Evolutionary conservation across 768 basidiomycete genomes (phyloP), one percentile per base, ranked within the genome.

Genomic region (Lyophyllum atratum): DNA sequence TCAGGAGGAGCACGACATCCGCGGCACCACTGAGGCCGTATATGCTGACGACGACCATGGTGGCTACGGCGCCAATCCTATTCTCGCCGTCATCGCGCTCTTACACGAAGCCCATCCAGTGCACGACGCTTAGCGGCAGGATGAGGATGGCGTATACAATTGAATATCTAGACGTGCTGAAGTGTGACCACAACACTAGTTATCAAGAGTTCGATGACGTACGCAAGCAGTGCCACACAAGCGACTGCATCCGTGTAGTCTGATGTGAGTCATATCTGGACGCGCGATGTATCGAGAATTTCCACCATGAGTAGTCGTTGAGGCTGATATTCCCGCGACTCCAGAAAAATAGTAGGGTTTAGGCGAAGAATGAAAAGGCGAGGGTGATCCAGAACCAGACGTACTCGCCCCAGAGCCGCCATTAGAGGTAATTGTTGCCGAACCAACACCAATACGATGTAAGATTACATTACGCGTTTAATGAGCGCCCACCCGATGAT

Each of bases 391-490:
- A 79, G 39, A 80, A 67, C 80, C 80, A 80, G 17, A 77, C 25
- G 52, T 80, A 80, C 62, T 79, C 78, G 1, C 75, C 77, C 45
- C 57, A 70, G 15, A 79, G 66, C n/a, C 73, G 68, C 56, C 72
- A 68, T 2, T 58, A 57, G 1, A 63, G 25, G 61, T 67, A 74
- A 10, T 64, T 37, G 5, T 65, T 43, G 33, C 71, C 67, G 52
- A 81, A 73, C 78, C 78, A 79, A 59, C 79, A 81, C 78, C 78
- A 78, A 54, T 73, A 74, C 66, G n/a, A n/a, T 68, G 29, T 5
- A 19, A 29, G 9, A 29, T 28, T 21, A 11, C 43, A 52, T 11
- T 25, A 40, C 45, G 19, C 53, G 15, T 53, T 29, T 24, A 52
- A 45, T 26, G 34, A n/a, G n/a, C n/a, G n/a, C n/a, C n/a, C n/a